Percentiles rank a stretch among this genome's conserved stretches.
These are phyloP conservation scores for Ensete glaucum DNA, from an alignment of 176 grass and related monocot genomes.

Conservation along the genomic window DNA sequence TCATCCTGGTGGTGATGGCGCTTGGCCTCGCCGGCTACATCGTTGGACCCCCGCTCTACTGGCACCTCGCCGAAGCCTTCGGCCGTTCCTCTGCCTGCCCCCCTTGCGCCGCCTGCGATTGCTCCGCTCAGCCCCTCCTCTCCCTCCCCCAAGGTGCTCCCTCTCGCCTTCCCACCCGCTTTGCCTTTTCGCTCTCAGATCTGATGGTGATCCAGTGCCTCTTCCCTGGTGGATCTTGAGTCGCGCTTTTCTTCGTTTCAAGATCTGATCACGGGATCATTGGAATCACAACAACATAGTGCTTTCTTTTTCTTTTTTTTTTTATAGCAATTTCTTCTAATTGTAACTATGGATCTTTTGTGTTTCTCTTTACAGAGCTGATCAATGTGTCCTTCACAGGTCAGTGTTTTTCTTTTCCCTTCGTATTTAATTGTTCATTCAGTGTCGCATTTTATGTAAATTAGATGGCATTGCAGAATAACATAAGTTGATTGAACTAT, in stretches of 20 bases:
- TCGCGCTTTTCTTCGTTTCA: neutral
- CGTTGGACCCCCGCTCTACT: constrained; percentile 85
- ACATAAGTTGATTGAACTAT: neutral
- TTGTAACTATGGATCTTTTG: neutral
- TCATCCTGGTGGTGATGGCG: constrained; percentile 47
- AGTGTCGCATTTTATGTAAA: neutral
- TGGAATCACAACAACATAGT: neutral
- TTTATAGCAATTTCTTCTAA: neutral
- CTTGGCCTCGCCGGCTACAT: constrained; percentile 79
- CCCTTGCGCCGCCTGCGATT: constrained; percentile 64
- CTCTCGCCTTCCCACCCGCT: neutral
- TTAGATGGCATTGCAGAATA: neutral
- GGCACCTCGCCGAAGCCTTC: constrained; percentile 68
- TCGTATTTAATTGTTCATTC: neutral
- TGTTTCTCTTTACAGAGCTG: constrained; percentile 24
- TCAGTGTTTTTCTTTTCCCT: constrained; percentile 15
- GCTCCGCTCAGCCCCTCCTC: constrained; percentile 66
- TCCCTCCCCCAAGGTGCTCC: constrained; percentile 64
- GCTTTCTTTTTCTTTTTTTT: too few relatives aligned
- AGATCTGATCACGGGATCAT: neutral
- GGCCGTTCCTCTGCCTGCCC: constrained; percentile 32
- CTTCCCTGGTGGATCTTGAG: neutral
- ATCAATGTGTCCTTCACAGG: constrained; percentile 28
- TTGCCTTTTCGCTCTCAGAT: neutral
- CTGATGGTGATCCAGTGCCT: neutral